Base-by-base conservation (phyloP, 139 green algal genomes). In the Nannochloris sp. region DNA sequence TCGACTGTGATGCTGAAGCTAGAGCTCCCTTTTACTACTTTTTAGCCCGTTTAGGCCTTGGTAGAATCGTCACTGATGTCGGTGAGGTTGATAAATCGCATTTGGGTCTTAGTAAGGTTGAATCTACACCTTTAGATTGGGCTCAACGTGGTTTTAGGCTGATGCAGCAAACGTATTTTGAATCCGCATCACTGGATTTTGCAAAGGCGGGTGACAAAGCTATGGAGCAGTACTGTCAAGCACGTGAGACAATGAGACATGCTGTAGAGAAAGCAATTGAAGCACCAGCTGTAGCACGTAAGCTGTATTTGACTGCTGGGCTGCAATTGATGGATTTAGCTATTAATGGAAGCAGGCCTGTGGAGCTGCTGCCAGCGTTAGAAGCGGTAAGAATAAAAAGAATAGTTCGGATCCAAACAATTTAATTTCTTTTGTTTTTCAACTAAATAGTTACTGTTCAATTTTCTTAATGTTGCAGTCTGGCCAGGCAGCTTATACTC, bases 11-110 rank as follows among this genome's bases (percentile, higher is more conserved):
- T 46, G 27, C 64, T 1, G 39, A 48, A 1, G 71, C 71, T 27
- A 60, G 76, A 1, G 76, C 76, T 1, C 76, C 76, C 0, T 70
- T 79, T 45, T 83, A 70, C 71, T 57, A 67, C 37, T 70, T 67
- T 45, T 64, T 79, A 13, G 30, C 57, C 13, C 61, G 65, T n/a
- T 45, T 61, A 36, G 67, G 67, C 29, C 60, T 83, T 37, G 71
- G 46, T 2, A 55, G 56, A 2, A 57, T 71, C 23, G 53, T 68
- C 51, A 29, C 58, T 70, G 1, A 48, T 74, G 56, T 35, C 61
- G 56, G 73, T 73, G 45, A 19, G 72, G 0, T 3, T 33, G 4
- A 7, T 4, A 14, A 3, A 8, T 30, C 1, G 19, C 5, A 32
- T 42, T 24, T 60, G 36, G 25, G 6, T 42, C 4, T 2, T n/a